Evolutionary conservation across 768 basidiomycete genomes (phyloP).

Genomic region (Cubamyces lactineus): DNA sequence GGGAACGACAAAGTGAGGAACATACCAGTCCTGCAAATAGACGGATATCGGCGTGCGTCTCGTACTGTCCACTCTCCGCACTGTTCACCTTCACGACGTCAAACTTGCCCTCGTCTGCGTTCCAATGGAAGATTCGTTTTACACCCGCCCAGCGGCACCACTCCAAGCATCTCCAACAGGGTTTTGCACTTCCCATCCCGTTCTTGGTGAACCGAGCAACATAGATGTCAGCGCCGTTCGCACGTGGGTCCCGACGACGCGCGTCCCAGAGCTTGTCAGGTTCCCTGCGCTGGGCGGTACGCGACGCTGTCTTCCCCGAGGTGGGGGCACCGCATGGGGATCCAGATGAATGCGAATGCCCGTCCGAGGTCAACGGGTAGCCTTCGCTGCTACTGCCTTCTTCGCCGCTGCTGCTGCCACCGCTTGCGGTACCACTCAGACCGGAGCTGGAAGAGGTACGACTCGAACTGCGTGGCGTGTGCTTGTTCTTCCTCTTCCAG

Average conservation of each 20-base stretch:
- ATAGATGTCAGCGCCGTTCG: constrained; percentile 58
- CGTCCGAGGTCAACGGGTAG: neutral
- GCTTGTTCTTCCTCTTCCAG: constrained; percentile 20
- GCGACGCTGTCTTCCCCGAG: constrained; percentile 7
- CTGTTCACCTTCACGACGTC: constrained; percentile 52
- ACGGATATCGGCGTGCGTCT: constrained; percentile 50
- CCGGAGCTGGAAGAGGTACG: constrained; percentile 5
- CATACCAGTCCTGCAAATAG: constrained; percentile 48
- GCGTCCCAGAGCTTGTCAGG: constrained; percentile 37
- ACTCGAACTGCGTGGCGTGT: constrained; percentile 3
- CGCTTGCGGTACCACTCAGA: neutral
- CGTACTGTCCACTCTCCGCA: constrained; percentile 42
- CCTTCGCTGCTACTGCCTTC: constrained; percentile 20
- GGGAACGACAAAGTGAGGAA: constrained; percentile 27
- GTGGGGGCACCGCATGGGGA: neutral
- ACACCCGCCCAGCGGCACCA: constrained; percentile 63
- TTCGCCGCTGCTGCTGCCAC: constrained; percentile 2
- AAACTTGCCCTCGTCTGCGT: constrained; percentile 40
- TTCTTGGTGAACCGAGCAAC: constrained; percentile 53
- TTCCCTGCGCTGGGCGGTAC: constrained; percentile 11
- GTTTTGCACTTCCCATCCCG: constrained; percentile 54
- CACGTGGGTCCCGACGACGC: constrained; percentile 43
- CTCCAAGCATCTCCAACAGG: constrained; percentile 58
- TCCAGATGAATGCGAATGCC: neutral
- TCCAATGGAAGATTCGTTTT: constrained; percentile 59